Conservation (phyloP, 2,329 filamentous ascomycete genomes). For the Thermomyces lanuginosus region DNA sequence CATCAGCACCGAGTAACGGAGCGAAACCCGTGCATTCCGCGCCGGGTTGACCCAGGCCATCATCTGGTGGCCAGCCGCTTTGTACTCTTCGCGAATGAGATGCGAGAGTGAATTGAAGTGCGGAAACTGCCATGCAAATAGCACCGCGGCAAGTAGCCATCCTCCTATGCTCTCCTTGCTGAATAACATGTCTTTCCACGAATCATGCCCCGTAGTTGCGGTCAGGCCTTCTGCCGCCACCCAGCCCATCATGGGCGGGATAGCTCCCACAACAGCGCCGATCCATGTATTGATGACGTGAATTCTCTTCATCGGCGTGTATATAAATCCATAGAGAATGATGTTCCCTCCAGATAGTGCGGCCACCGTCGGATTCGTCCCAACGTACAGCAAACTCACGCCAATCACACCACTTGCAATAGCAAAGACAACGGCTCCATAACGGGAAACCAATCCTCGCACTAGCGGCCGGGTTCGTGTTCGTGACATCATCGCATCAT, state of each 20-base stretch:
- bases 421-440: constrained; percentile 63
- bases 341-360: constrained; percentile 76
- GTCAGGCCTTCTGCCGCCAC: constrained; percentile 81
- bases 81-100: constrained; percentile 79
- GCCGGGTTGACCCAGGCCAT: constrained; percentile 75
- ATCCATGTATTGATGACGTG: constrained; percentile 87
- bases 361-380: constrained; percentile 86
- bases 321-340: constrained; percentile 72
- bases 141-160: constrained; percentile 68
- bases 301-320: constrained; percentile 82
- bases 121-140: constrained; percentile 95
- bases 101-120: constrained; percentile 94
- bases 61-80: constrained; percentile 50
- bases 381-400: constrained; percentile 59
- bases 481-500: constrained; percentile 85
- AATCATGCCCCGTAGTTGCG: constrained; percentile 52
- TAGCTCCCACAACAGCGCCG: constrained; percentile 78
- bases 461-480: constrained; percentile 84
- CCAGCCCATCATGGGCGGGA: constrained; percentile 97
- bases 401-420: constrained; percentile 54
- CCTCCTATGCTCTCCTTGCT: constrained; percentile 56
- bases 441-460: constrained; percentile 55
- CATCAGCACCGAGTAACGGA: constrained; percentile 73
- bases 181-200: constrained; percentile 63
- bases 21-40: constrained; percentile 68